Conservation (phyloP, 345 rosid species). For the Lepidium didymum region DNA sequence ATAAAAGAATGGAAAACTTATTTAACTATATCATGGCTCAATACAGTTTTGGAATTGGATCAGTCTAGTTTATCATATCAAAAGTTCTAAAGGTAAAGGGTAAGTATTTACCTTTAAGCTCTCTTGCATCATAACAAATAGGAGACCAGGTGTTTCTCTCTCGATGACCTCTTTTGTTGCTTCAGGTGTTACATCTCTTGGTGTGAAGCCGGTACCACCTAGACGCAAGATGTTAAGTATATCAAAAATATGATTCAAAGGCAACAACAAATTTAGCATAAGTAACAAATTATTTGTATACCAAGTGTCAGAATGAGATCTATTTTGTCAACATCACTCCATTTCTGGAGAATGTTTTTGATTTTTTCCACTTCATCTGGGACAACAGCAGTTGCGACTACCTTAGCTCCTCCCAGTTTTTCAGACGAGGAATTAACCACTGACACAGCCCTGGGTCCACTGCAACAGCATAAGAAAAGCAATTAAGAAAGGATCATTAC, state of each 20-base stretch:
- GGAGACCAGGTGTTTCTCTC: constrained; percentile 88
- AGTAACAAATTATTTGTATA: constrained; percentile 16
- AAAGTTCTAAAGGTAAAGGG: neutral
- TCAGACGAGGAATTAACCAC: constrained; percentile 75
- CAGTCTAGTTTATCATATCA: neutral
- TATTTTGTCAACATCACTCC: constrained; percentile 72
- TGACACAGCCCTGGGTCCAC: constrained; percentile 79
- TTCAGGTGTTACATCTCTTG: constrained; percentile 97
- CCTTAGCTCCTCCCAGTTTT: constrained; percentile 79
- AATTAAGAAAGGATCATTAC: neutral
- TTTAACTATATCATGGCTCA: neutral
- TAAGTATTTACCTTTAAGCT: constrained; percentile 65
- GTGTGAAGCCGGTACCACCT: constrained; percentile 96
- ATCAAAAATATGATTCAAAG: neutral
- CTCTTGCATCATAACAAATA: constrained; percentile 91
- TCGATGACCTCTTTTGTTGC: constrained; percentile 80
- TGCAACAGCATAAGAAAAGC: constrained; percentile 29
- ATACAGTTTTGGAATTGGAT: neutral
- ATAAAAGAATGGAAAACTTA: neutral
- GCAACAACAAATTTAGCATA: neutral
- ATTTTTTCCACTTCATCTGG: constrained; percentile 71
- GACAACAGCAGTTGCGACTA: constrained; percentile 68
- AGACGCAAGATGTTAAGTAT: constrained; percentile 11
- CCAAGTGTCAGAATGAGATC: constrained; percentile 91
- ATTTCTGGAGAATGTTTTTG: constrained; percentile 55